A percentile compares a stretch with the other conserved stretches of the same genome.
Evolutionary conservation across 2,329 filamentous ascomycete genomes (phyloP).

Genomic region (Lanzia echinophila): DNA sequence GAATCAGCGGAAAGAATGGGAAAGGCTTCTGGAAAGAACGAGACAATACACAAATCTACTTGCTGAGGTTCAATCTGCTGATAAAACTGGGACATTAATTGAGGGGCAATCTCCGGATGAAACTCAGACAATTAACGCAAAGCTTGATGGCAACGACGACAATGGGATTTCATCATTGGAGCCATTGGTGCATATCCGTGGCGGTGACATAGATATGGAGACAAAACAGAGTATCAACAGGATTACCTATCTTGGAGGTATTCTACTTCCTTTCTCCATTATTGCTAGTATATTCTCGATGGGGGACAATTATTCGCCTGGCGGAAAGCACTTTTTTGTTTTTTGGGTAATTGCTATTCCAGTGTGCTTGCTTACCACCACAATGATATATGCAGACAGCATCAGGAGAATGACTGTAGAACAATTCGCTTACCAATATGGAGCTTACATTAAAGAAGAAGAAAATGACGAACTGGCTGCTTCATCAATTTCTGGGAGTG

Average conservation of each 20-base stretch:
- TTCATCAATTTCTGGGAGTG: background rate
- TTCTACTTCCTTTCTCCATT: constrained; percentile 4
- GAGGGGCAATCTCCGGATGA: too few species aligned
- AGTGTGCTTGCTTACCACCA: background rate
- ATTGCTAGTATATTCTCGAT: constrained; percentile 4
- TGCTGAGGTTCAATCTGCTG: too few species aligned
- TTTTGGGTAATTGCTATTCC: constrained; percentile 7
- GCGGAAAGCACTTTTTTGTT: constrained; percentile 2
- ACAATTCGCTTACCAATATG: background rate
- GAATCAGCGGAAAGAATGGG: background rate
- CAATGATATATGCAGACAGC: constrained; percentile 6
- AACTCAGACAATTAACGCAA: too few species aligned
- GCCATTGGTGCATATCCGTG: background rate
- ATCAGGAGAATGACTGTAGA: constrained; percentile 6
- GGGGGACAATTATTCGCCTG: background rate
- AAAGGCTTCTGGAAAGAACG: background rate
- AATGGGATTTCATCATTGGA: background rate
- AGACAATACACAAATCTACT: too few species aligned
- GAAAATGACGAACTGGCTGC: background rate
- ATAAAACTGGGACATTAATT: too few species aligned
- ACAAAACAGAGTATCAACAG: constrained; percentile 5
- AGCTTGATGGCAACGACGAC: background rate
- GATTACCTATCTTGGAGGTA: background rate
- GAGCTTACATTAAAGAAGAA: background rate
- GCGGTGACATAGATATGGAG: constrained; percentile 1